Conservation (phyloP, 495 filamentous ascomycete genomes). For the Podospora comata region DNA sequence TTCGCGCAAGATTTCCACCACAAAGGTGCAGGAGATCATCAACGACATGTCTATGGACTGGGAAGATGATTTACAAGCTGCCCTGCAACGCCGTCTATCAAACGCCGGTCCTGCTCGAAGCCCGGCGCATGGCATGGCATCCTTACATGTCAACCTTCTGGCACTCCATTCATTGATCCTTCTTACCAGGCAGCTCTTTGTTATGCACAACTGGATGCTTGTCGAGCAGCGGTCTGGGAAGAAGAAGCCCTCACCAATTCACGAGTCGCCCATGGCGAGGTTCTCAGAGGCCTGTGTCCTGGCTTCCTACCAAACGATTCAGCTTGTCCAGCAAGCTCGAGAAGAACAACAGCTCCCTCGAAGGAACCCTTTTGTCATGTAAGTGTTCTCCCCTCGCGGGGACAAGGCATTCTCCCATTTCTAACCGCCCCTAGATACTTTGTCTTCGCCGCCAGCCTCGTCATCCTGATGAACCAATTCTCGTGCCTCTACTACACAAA, state of each 20-base stretch:
- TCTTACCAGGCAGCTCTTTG: conserved; percentile 68
- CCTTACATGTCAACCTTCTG: conserved; percentile 64
- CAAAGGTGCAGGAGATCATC: conserved; percentile 62
- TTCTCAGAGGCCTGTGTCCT: conserved; percentile 70
- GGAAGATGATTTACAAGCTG: conserved; percentile 44
- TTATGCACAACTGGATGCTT: conserved; percentile 45
- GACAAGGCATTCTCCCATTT: background rate
- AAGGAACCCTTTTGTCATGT: conserved; percentile 67
- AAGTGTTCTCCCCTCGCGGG: conserved; percentile 21
- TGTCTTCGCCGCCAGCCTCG: conserved; percentile 67
- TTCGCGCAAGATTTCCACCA: conserved; percentile 63
- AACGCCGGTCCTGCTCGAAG: conserved; percentile 39
- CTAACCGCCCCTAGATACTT: conserved; percentile 52
- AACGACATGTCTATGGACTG: conserved; percentile 51
- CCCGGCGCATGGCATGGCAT: conserved; percentile 57
- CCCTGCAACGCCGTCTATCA: conserved; percentile 51
- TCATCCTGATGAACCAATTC: conserved; percentile 68
- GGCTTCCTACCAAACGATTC: conserved; percentile 65
- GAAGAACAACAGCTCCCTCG: conserved; percentile 60
- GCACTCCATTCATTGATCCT: conserved; percentile 74
- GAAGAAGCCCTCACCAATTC: conserved; percentile 27
- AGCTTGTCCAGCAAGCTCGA: conserved; percentile 56
- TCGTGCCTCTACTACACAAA: conserved; percentile 58
- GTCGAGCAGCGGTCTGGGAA: conserved; percentile 33
- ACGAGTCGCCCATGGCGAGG: conserved; percentile 51